These are phyloP conservation scores for Ceratocystis albifundus DNA, from an alignment of 2,329 filamentous ascomycete species.

Conservation along the genomic window DNA sequence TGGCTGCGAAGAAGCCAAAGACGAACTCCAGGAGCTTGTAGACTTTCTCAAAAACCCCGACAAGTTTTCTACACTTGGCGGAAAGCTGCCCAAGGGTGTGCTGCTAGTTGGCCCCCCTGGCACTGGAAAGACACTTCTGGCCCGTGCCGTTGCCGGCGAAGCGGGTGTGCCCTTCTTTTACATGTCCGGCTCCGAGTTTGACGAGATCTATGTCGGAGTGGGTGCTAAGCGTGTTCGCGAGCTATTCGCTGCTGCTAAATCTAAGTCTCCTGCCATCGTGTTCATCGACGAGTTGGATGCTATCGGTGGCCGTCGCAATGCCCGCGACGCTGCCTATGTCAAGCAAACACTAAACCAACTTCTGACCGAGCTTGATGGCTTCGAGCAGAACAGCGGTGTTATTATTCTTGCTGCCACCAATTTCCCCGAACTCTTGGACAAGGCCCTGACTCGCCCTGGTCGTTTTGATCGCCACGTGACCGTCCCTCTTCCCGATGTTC, in stretches of 20 bases:
- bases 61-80: conserved; percentile 84
- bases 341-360: conserved; percentile 97
- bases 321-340: conserved; percentile 83
- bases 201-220: conserved; percentile 96
- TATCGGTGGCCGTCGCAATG: conserved; percentile 86
- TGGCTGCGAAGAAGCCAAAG: conserved; percentile 95
- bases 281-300: conserved; percentile 94
- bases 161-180: conserved; percentile 98
- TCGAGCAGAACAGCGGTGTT: conserved; percentile 85
- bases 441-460: conserved; percentile 84
- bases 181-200: conserved; percentile 98
- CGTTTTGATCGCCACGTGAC: conserved; percentile 89
- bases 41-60: conserved; percentile 92
- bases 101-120: conserved; percentile 89
- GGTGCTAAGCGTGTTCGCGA: conserved; percentile 93
- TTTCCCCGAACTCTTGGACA: conserved; percentile 86
- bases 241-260: conserved; percentile 69
- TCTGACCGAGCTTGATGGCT: conserved; percentile 91
- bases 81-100: conserved; percentile 94
- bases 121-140: conserved; percentile 93
- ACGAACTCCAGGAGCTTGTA: conserved; percentile 91
- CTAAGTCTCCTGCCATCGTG: conserved; percentile 82
- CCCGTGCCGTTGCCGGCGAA: conserved; percentile 89
- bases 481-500: conserved; percentile 82
- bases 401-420: conserved; percentile 96